phyloP scores from a whole-genome alignment of 345 rosid genomes.

The Eutrema heterophyllum region DNA sequence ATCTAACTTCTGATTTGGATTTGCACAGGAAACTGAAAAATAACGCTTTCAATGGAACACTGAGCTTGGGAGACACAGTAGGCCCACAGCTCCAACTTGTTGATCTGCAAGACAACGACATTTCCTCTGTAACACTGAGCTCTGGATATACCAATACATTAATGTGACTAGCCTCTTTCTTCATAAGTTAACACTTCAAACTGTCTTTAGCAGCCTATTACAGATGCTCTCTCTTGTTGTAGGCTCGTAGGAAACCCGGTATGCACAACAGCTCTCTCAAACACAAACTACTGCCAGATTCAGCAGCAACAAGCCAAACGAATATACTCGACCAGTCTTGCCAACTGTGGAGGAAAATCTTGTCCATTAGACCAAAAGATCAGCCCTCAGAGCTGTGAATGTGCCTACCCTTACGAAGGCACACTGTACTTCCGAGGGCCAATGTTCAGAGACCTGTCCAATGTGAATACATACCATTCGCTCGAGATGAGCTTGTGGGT shows the following conservation, averaged over 20 bases:
- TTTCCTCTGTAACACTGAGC: constrained; percentile 58
- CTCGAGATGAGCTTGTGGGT: constrained; percentile 84
- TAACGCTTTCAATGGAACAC: constrained; percentile 57
- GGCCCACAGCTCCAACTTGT: constrained; percentile 55
- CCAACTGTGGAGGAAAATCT: constrained; percentile 59
- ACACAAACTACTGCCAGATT: constrained; percentile 66
- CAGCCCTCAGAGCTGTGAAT: constrained; percentile 92
- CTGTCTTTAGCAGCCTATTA: neutral
- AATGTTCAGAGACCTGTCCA: constrained; percentile 62
- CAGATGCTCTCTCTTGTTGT: constrained; percentile 28
- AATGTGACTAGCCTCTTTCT: constrained; percentile 43
- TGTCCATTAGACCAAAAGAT: constrained; percentile 67
- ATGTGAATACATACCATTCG: constrained; percentile 54
- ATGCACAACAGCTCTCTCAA: constrained; percentile 53
- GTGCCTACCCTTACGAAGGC: constrained; percentile 86
- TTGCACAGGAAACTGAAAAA: constrained; percentile 62
- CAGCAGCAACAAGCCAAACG: constrained; percentile 47
- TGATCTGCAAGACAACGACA: constrained; percentile 71
- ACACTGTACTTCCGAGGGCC: constrained; percentile 79
- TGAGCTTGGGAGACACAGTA: constrained; percentile 53
- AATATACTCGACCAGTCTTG: constrained; percentile 70
- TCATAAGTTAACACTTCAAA: neutral
- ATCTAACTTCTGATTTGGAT: neutral
- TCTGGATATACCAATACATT: constrained; percentile 55
- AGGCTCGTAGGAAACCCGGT: constrained; percentile 92